Evolutionary conservation across 768 basidiomycete species (phyloP).

Genomic region (Podaxis pistillaris): DNA sequence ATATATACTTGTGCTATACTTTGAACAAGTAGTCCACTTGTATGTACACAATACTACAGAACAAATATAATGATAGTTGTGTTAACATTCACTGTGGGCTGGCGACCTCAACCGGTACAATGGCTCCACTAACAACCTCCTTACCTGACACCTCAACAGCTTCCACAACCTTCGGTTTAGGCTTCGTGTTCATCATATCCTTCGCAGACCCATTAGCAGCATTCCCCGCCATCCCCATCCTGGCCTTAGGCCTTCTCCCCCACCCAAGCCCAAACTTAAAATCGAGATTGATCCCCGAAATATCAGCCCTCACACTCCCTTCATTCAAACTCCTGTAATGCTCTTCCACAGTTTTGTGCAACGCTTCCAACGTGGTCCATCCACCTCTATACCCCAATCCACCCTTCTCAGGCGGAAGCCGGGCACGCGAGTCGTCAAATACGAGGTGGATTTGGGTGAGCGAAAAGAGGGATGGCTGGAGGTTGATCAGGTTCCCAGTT

Average conservation of each 20-base stretch:
- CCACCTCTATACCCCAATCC: conserved; percentile 62
- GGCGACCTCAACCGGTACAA: conserved; percentile 11
- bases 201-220: not conserved
- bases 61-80: not conserved
- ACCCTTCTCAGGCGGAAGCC: conserved; percentile 50
- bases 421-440: conserved; percentile 66
- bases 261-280: conserved; percentile 12
- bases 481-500: conserved; percentile 47
- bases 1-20: not conserved
- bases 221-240: not conserved
- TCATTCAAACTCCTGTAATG: conserved; percentile 35
- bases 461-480: conserved; percentile 60
- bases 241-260: conserved; percentile 4
- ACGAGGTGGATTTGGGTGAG: conserved; percentile 54
- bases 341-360: conserved; percentile 56
- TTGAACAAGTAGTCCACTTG: no score
- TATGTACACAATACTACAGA: not conserved
- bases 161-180: not conserved
- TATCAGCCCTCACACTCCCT: conserved; percentile 11
- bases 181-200: not conserved
- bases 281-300: conserved; percentile 13
- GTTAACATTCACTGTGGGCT: not conserved
- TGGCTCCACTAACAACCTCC: conserved; percentile 1
- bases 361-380: conserved; percentile 56
- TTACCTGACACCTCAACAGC: not conserved